Conservation (phyloP, 1,284 basidiomycete species). For the Laetiporus sulphureus region DNA sequence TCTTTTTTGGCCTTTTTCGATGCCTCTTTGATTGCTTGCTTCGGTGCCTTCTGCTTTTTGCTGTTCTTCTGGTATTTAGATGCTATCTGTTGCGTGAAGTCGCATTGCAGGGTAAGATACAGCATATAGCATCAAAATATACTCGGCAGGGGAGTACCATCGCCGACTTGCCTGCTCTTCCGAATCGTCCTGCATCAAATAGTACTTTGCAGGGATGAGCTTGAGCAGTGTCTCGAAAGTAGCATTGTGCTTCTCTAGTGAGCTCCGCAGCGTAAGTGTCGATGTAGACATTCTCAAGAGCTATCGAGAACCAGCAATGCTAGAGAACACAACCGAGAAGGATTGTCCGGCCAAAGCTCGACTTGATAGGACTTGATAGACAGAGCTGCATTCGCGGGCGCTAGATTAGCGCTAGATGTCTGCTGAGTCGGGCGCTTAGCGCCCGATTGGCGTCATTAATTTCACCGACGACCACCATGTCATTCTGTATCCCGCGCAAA, state of each 20-base stretch:
- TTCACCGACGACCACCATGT: conserved; percentile 8
- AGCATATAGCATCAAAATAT: not conserved
- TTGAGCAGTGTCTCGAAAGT: conserved; percentile 76
- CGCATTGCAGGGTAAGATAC: not conserved
- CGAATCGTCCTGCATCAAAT: conserved; percentile 63
- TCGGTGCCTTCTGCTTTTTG: conserved; percentile 75
- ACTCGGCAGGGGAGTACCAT: conserved; percentile 2
- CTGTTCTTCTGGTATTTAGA: conserved; percentile 87
- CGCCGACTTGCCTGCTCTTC: conserved; percentile 64
- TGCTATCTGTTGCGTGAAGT: conserved; percentile 30
- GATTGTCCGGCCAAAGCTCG: not conserved
- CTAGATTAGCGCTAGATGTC: not conserved
- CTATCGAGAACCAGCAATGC: no score
- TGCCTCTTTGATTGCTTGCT: conserved; percentile 82
- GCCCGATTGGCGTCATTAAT: no score
- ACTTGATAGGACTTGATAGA: not conserved
- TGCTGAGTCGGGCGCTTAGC: no score
- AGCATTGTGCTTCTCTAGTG: conserved; percentile 77
- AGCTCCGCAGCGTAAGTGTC: conserved; percentile 46
- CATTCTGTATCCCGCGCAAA: conserved; percentile 46
- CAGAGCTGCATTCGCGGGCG: not conserved
- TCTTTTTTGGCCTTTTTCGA: conserved; percentile 80
- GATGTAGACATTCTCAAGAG: conserved; percentile 50
- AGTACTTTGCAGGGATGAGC: conserved; percentile 86
- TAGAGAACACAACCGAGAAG: not conserved